phyloP scores from a whole-genome alignment of 495 filamentous ascomycete species.

The Parathielavia appendiculata region DNA sequence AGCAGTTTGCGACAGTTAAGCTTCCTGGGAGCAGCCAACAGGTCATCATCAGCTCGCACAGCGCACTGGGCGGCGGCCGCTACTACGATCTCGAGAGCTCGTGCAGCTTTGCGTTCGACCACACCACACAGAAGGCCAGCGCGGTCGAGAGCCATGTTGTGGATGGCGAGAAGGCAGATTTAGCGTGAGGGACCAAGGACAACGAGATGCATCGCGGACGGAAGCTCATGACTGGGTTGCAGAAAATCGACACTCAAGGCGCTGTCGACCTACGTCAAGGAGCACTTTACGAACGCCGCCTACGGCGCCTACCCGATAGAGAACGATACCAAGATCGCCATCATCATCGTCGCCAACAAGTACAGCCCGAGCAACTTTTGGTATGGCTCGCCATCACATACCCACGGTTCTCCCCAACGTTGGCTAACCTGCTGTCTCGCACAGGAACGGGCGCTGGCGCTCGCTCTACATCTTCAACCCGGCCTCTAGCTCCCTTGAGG shows the following conservation, averaged over 20 bases:
- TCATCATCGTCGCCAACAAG: constrained; percentile 87
- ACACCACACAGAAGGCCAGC: constrained; percentile 78
- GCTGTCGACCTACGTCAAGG: constrained; percentile 67
- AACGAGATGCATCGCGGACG: not conserved
- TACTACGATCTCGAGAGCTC: constrained; percentile 88
- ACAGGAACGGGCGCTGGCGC: constrained; percentile 93
- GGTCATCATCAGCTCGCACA: constrained; percentile 85
- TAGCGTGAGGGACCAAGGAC: constrained; percentile 56
- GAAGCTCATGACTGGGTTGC: constrained; percentile 8
- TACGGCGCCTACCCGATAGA: constrained; percentile 77
- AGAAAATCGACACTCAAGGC: constrained; percentile 79
- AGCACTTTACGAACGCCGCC: constrained; percentile 82
- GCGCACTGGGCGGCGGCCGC: constrained; percentile 65
- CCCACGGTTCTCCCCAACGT: not conserved
- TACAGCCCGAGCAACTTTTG: constrained; percentile 98
- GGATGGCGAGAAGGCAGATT: constrained; percentile 70
- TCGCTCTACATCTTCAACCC: constrained; percentile 76
- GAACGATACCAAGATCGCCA: constrained; percentile 66
- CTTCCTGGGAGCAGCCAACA: constrained; percentile 77
- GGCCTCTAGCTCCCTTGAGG: constrained; percentile 55
- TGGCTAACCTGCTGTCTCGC: not conserved
- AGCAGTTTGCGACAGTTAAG: constrained; percentile 83
- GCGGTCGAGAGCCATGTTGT: constrained; percentile 71
- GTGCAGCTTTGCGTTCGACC: constrained; percentile 83
- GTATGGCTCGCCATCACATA: constrained; percentile 39